These are phyloP conservation scores for Pelargonium australe DNA, from an alignment of 441 rosid genomes.

Conservation along the genomic window DNA sequence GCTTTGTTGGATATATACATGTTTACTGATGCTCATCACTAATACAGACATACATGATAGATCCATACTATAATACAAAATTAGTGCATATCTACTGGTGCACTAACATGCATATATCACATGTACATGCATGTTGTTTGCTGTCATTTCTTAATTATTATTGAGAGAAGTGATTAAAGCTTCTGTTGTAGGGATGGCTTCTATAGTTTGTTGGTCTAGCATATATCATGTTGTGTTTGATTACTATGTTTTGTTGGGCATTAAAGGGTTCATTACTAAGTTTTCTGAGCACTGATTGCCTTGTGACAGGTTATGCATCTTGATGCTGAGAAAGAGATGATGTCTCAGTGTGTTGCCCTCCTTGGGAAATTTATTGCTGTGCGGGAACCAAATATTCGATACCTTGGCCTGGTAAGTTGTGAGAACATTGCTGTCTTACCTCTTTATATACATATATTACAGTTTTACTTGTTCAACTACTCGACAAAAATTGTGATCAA, in stretches of 20 bases:
- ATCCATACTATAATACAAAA: background rate
- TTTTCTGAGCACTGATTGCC: conserved; percentile 7
- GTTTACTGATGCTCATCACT: background rate
- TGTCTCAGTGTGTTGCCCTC: conserved; percentile 96
- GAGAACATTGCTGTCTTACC: background rate
- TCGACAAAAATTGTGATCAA: conserved; percentile 8
- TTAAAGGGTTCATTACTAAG: conserved; percentile 11
- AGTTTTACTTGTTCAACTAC: too few species aligned
- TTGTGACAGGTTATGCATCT: conserved; percentile 87
- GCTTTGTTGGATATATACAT: background rate
- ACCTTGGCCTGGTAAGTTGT: conserved; percentile 93
- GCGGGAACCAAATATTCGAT: conserved; percentile 94
- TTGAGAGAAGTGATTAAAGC: background rate
- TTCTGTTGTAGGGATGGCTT: conserved; percentile 1
- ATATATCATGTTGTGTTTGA: background rate
- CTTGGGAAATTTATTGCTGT: conserved; percentile 96
- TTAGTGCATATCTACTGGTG: background rate
- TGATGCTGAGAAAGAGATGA: conserved; percentile 99
- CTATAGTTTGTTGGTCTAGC: background rate
- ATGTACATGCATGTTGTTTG: background rate
- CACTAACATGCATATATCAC: too few species aligned
- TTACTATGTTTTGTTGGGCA: background rate
- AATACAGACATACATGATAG: background rate
- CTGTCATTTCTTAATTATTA: background rate
- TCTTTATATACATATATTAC: too few species aligned